Base-by-base conservation (phyloP, 2,329 filamentous ascomycete species). In the Macroventuria anomochaeta region DNA sequence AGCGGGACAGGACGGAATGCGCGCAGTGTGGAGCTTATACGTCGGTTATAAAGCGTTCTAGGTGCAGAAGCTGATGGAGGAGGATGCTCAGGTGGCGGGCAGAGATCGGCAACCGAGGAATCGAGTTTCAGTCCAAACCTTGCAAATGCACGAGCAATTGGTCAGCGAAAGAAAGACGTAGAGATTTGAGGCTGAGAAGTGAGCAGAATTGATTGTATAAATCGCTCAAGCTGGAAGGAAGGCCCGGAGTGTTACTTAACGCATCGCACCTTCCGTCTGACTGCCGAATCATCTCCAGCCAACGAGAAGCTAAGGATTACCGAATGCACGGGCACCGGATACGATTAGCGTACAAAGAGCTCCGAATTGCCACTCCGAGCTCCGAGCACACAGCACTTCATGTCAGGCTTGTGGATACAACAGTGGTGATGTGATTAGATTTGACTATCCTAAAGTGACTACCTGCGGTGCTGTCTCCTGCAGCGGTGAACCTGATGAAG, bases 241-340 rank as follows among this genome's bases (percentile, higher is more conserved):
- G 44, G 44, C 46, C 51, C 51, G 51, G 51, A 54, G 44, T 54
- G 29, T 23, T 37, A 15, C 43, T 49, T 3, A 15, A 48, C 21
- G 33, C 28, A 44, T 40, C 26, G 38, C 33, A 26, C 28, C 15
- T 43, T 43, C 38, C 32, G 21, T 26, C 26, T 34, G 23, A 40
- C 44, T 54, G 34, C 44, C 51, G 51, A 54, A 36, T 46, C 44
- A 49, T 54, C 34, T 46, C 51, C 51, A 46, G 29, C 51, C 51
- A 54, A 49, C 29, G 21, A 46, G 10, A 44, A 6, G 34, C 23
- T 34, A 34, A 41, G 34, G 39, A 54, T 54, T 54, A 54, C 51
- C 34, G 41, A 46, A 50, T 25, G 18, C 18, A 26, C 10, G 17
- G 32, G 1, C 15, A 15, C 37, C 46, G 37, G 36, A 41, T 33